Percentiles rank a stretch among this genome's conserved stretches.
Conservation (phyloP, 495 filamentous ascomycete genomes). For the Neurospora sp. region DNA sequence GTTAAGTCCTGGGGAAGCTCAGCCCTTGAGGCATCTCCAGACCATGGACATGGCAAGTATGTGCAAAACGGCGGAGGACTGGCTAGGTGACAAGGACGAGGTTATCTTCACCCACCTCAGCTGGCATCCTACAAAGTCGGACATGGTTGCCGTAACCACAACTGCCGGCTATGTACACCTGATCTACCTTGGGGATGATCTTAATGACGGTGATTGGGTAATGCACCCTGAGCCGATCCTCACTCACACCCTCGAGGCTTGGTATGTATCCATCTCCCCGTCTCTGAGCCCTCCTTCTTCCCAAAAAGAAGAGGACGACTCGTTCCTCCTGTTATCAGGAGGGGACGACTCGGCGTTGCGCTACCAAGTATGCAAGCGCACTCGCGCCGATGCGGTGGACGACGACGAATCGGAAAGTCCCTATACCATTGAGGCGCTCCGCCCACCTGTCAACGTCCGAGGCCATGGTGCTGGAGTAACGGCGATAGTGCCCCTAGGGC, state of each 20-base stretch:
- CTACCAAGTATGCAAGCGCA: constrained; percentile 15
- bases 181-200: constrained; percentile 19
- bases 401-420: constrained; percentile 13
- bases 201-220: constrained; percentile 11
- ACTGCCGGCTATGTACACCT: constrained; percentile 53
- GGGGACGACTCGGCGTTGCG: constrained; percentile 55
- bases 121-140: constrained; percentile 49
- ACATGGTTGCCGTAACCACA: constrained; percentile 54
- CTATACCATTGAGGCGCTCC: constrained; percentile 24
- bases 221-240: constrained; percentile 20
- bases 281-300: not conserved
- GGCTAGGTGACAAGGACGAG: constrained; percentile 13
- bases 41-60: constrained; percentile 18
- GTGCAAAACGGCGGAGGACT: constrained; percentile 5
- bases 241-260: constrained; percentile 50
- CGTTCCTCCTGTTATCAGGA: constrained; percentile 46
- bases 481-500: constrained; percentile 60
- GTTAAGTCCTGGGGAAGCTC: constrained; percentile 17
- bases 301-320: not conserved
- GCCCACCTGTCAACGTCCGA: constrained; percentile 28
- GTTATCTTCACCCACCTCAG: constrained; percentile 59
- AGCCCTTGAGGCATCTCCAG: constrained; percentile 21
- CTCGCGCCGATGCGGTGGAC: not conserved
- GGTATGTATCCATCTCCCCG: constrained; percentile 50
- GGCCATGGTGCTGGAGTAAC: constrained; percentile 80